Evolutionary conservation across 2,329 filamentous ascomycete genomes (phyloP), one percentile per base, ranked within the genome.

Genomic region (Paecilomyces sp.): DNA sequence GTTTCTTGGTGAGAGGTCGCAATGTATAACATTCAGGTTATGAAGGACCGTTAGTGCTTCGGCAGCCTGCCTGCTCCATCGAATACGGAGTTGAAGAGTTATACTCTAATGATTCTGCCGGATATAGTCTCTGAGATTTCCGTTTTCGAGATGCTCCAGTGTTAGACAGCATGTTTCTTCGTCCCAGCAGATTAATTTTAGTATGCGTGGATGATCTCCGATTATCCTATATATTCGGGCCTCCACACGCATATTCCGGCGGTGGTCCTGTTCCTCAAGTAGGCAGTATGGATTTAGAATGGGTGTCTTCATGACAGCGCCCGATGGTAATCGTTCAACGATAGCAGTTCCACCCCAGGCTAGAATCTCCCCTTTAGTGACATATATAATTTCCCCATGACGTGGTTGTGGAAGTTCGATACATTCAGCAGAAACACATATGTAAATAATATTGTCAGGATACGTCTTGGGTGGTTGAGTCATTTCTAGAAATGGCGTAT

Each of bases 1-100:
- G 57, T 67, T 68, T 11, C 62, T 55, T 53, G 62, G 63, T 36
- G 61, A 62, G 50, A 67, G 60, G 58, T 67, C 65, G 36, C 66
- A 66, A 50, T 68, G 64, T 6, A 66, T 60, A 52, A 65, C 59
- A 28, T 62, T 53, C 52, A 57, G 13, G 7, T 9, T 11, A 61
- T 67, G 66, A 41, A 67, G 62, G 58, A 63, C 58, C 11, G 30
- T 28, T 6, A 68, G 28, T 13, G 60, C 66, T 54, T 67, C 64
- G 24, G 65, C 61, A 57, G 66, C 63, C 51, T 67, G 62, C 50
- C 47, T 61, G 18, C 36, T 47, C 64, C 65, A 68, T 58, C 34
- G 55, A 13, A 66, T 31, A 12, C 60, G 62, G 54, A 57, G 60
- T 56, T 63, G 33, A 51, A 52, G 47, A 1, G 56, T 59, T 55